phyloP scores from a whole-genome alignment of 1,139 yeast genomes.

The Protomyces inundatus region DNA sequence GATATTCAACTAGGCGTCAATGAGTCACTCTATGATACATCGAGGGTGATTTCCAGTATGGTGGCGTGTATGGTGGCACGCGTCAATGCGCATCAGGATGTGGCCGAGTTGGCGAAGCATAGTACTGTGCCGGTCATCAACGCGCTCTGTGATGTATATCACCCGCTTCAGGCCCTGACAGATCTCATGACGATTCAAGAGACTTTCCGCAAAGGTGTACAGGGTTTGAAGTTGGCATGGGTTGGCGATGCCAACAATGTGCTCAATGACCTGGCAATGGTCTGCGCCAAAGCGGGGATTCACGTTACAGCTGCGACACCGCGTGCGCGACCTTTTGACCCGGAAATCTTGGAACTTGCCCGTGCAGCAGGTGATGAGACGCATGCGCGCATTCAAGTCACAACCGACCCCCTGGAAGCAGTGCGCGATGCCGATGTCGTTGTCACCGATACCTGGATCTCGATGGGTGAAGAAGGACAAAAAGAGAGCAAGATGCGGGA shows the following conservation, averaged over 20 bases:
- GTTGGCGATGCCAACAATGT: conserved; percentile 96
- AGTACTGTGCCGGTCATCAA: conserved; percentile 88
- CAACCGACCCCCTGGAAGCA: conserved; percentile 69
- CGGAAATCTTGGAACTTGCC: conserved; percentile 55
- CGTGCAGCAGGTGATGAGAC: conserved; percentile 49
- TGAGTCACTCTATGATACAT: conserved; percentile 81
- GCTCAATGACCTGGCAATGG: conserved; percentile 87
- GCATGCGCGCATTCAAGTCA: conserved; percentile 54
- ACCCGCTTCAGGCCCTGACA: conserved; percentile 92
- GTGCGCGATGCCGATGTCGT: conserved; percentile 67
- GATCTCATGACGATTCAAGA: conserved; percentile 84
- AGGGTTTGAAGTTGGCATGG: conserved; percentile 74
- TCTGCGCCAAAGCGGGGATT: conserved; percentile 79
- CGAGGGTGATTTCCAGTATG: conserved; percentile 89
- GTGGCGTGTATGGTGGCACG: conserved; percentile 94
- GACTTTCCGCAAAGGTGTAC: conserved; percentile 49
- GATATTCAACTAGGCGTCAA: conserved; percentile 94
- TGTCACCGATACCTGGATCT: conserved; percentile 96
- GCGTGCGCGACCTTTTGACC: conserved; percentile 57
- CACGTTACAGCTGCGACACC: conserved; percentile 83
- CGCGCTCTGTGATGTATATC: conserved; percentile 85
- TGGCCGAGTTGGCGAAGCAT: conserved; percentile 57
- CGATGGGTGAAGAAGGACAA: conserved; percentile 94
- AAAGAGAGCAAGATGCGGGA: conserved; percentile 65
- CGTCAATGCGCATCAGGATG: conserved; percentile 78